A percentile compares a stretch with the other conserved stretches of the same genome.
Evolutionary conservation across 306 rosid genomes (phyloP).

Genomic region (Betula pendula): DNA sequence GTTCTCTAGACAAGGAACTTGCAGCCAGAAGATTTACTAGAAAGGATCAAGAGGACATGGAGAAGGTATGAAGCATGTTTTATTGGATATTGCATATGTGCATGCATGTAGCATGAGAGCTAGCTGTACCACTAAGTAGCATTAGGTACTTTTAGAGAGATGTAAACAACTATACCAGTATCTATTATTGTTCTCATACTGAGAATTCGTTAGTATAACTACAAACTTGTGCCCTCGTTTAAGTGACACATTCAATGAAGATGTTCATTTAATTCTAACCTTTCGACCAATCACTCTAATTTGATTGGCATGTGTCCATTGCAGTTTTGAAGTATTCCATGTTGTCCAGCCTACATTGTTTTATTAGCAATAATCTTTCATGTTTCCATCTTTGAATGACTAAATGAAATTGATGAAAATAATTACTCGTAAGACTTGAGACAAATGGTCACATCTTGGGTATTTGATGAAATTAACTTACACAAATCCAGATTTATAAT

Average conservation of each 20-base stretch:
- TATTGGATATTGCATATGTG: background rate
- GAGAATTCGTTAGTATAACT: background rate
- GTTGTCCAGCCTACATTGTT: background rate
- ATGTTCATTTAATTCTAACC: background rate
- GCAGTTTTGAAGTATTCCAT: too few species aligned
- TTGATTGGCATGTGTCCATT: background rate
- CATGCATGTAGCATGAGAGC: background rate
- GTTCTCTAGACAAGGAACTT: slow-evolving; percentile 82
- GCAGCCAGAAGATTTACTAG: slow-evolving; percentile 87
- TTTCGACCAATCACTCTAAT: background rate
- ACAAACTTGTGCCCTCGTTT: background rate
- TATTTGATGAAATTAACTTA: background rate
- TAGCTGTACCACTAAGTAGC: too few species aligned
- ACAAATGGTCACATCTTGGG: background rate
- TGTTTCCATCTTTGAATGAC: background rate
- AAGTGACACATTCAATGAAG: background rate
- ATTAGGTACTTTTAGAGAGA: background rate
- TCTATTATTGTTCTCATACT: background rate
- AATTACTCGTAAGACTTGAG: background rate
- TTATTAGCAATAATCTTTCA: background rate
- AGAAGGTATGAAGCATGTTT: slow-evolving; percentile 53
- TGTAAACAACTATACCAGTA: background rate
- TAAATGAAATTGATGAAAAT: background rate
- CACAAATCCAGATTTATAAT: background rate
- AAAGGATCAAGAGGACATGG: slow-evolving; percentile 75